A percentile compares a stretch with the other conserved stretches of the same genome.
These are phyloP conservation scores for Capsicum baccatum DNA, from an alignment of 257 asterid genomes.

Conservation along the genomic window DNA sequence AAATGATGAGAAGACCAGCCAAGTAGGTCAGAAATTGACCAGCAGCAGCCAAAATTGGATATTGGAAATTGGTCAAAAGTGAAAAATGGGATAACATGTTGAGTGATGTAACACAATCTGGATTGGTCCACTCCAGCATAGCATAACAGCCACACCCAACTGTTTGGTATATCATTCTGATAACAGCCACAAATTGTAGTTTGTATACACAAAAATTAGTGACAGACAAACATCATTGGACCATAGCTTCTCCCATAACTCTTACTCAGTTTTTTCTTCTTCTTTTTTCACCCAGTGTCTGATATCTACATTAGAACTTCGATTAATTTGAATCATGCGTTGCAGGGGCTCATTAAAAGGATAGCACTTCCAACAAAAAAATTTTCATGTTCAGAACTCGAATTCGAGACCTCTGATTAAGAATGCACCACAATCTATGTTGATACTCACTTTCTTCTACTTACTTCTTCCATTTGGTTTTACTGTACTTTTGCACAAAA, in stretches of 20 bases:
- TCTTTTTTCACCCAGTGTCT: too few species aligned
- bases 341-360: too few species aligned
- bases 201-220: neutral
- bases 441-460: neutral
- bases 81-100: neutral
- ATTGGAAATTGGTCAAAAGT: neutral
- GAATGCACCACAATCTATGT: too few species aligned
- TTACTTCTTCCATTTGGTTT: neutral
- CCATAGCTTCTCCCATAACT: neutral
- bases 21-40: neutral
- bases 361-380: too few species aligned
- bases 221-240: conserved; percentile 1
- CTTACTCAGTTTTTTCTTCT: too few species aligned
- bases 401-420: too few species aligned
- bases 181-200: neutral
- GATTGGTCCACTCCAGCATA: neutral
- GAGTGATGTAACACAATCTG: neutral
- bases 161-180: neutral
- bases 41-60: conserved; percentile 10
- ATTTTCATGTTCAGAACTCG: too few species aligned
- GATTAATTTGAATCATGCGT: too few species aligned
- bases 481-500: neutral
- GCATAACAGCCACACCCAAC: neutral
- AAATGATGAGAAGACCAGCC: neutral
- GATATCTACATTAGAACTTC: too few species aligned